Percentiles rank a stretch among this genome's conserved stretches.
phyloP scores from a whole-genome alignment of 2,329 filamentous ascomycete genomes.

The Clonostachys solani region DNA sequence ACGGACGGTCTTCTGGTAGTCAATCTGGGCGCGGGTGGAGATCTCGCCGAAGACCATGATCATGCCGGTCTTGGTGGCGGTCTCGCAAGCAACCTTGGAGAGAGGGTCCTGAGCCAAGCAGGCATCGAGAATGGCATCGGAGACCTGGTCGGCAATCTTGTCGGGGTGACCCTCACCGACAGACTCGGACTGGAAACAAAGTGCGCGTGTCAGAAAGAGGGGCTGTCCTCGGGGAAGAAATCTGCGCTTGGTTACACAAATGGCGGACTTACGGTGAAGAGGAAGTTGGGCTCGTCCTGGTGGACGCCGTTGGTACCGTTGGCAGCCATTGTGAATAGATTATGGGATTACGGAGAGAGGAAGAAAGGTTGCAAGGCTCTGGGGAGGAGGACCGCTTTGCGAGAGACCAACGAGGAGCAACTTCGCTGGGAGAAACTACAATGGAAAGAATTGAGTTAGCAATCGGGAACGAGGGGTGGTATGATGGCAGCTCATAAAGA shows the following conservation, averaged over 20 bases:
- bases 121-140: slow-evolving; percentile 97
- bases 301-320: slow-evolving; percentile 32
- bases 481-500: background rate
- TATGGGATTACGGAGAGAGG: background rate
- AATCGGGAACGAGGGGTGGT: slow-evolving; percentile 2
- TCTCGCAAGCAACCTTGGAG: slow-evolving; percentile 99
- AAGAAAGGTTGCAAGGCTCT: slow-evolving; percentile 1
- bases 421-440: no score
- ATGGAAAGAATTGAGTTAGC: slow-evolving; percentile 8
- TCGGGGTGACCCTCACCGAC: slow-evolving; percentile 90
- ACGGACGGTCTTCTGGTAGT: slow-evolving; percentile 98
- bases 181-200: slow-evolving; percentile 65
- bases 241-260: background rate
- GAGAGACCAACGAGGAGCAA: no score
- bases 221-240: background rate
- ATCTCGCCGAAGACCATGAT: slow-evolving; percentile 99
- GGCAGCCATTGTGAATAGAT: slow-evolving; percentile 49
- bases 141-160: slow-evolving; percentile 98
- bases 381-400: slow-evolving; percentile 1
- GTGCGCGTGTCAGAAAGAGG: background rate
- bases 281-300: slow-evolving; percentile 64
- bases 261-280: slow-evolving; percentile 64
- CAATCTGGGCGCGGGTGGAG: slow-evolving; percentile 89
- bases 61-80: slow-evolving; percentile 99
- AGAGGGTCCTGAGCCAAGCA: slow-evolving; percentile 91